Percentiles rank a stretch among this genome's conserved stretches.
Evolutionary conservation across 441 rosid genomes (phyloP).

Genomic region (Gossypium davidsonii): DNA sequence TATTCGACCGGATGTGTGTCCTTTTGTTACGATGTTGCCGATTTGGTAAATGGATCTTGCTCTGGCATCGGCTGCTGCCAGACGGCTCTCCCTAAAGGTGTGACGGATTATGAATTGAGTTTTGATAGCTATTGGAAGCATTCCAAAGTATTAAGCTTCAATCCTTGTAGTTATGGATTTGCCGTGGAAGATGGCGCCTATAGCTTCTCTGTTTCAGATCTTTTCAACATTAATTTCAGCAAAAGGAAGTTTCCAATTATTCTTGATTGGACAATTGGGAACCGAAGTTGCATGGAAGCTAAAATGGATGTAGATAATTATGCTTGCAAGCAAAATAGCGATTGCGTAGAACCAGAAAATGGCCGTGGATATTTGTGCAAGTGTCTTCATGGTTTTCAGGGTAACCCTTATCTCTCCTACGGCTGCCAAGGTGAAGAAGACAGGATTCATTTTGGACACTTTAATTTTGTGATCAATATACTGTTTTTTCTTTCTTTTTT

Average conservation of each 20-base stretch:
- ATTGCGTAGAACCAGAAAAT: slow-evolving; percentile 9
- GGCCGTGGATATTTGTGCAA: slow-evolving; percentile 17
- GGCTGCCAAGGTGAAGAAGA: slow-evolving; percentile 23
- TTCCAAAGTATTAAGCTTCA: not conserved
- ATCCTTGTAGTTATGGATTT: slow-evolving; percentile 24
- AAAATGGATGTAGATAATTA: not conserved
- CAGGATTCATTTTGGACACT: not conserved
- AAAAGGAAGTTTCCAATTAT: slow-evolving; percentile 5
- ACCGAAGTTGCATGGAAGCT: slow-evolving; percentile 17
- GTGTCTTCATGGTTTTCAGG: slow-evolving; percentile 18
- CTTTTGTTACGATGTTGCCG: not conserved
- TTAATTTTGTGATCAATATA: no score
- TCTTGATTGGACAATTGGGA: slow-evolving; percentile 26
- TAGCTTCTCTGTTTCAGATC: slow-evolving; percentile 4
- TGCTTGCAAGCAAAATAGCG: slow-evolving; percentile 21
- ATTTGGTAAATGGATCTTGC: slow-evolving; percentile 9
- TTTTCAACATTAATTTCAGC: not conserved
- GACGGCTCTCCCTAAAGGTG: slow-evolving; percentile 13
- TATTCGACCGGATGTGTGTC: not conserved
- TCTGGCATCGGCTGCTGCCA: slow-evolving; percentile 28
- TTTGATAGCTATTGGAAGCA: not conserved
- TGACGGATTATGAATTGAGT: not conserved
- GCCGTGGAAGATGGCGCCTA: slow-evolving; percentile 12
- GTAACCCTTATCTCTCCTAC: slow-evolving; percentile 25
- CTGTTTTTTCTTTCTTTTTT: no score